Conservation (phyloP, 108 stramenopile genomes). For the Thalassiosira profunda region DNA sequence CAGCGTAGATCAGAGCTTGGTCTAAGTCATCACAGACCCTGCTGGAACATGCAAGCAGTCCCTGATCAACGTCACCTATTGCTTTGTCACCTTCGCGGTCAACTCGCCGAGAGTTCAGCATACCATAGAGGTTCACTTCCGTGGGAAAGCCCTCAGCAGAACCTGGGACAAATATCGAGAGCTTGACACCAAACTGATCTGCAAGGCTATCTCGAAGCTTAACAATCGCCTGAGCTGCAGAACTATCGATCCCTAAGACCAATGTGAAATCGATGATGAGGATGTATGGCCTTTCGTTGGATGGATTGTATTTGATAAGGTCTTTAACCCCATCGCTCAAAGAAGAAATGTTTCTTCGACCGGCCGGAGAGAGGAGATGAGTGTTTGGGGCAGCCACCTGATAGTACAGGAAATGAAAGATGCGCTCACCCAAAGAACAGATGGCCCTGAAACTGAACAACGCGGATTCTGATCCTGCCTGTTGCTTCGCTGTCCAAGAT, state of each 20-base stretch:
- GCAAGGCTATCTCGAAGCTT: constrained; percentile 62
- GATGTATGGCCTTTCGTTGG: constrained; percentile 40
- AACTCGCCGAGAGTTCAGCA: constrained; percentile 21
- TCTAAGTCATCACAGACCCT: constrained; percentile 66
- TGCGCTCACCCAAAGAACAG: constrained; percentile 53
- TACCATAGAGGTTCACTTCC: constrained; percentile 51
- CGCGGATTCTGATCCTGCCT: constrained; percentile 58
- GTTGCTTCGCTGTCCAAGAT: constrained; percentile 48
- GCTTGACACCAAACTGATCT: constrained; percentile 42
- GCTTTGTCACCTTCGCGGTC: no score
- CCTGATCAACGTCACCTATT: not conserved
- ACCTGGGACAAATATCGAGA: constrained; percentile 69
- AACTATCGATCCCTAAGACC: constrained; percentile 75
- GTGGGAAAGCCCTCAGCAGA: constrained; percentile 67
- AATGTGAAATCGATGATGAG: constrained; percentile 74
- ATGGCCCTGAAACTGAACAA: constrained; percentile 79
- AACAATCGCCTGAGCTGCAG: constrained; percentile 72
- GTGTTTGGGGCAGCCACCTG: constrained; percentile 27
- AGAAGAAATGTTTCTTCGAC: no score
- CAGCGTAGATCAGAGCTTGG: constrained; percentile 68
- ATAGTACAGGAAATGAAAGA: constrained; percentile 41
- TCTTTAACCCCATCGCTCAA: no score
- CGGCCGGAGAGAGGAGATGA: no score
- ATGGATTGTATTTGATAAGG: no score
- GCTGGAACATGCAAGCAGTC: constrained; percentile 13